Base-by-base conservation (phyloP, 139 green algal species). In the Chlamydomonas schloesseri region DNA sequence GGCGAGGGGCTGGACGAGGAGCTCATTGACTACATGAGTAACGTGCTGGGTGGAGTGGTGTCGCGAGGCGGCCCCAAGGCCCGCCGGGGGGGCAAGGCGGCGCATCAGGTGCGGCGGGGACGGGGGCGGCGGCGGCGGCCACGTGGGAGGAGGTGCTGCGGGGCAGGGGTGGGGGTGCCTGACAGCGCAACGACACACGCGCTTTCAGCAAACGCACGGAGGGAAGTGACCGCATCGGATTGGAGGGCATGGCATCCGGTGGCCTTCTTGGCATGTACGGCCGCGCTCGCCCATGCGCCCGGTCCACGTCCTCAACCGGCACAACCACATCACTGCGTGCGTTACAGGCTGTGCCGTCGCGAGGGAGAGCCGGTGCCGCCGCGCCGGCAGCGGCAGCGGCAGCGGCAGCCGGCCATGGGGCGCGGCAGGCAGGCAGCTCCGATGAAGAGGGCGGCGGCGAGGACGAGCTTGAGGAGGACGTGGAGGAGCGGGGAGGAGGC, bases 11-110 rank as follows among this genome's bases (percentile, higher is more conserved):
- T 24, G 29, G 37, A 21, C 46, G 47, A n/a, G 21, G 50, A 36
- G 18, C 79, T 85, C 6, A 28, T 33, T 9, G 79, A 85, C 64
- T 85, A 85, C 79, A 18, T 85, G 21, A 23, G 36, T 21, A 85
- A 85, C 47, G 67, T 76, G 14, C 13, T 85, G 47, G n/a, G 10
- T 5, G 65, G 23, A 11, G 58, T 9, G 2, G 18, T 50, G 42
- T 50, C 31, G 4, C 53, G 74, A 20, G 50, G 55, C 15, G 55
- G n/a, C 74, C 46, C 2, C 50, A n/a, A n/a, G n/a, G n/a, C n/a
- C n/a, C n/a, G n/a, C n/a, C n/a, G n/a, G n/a, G n/a, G n/a, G n/a
- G 36, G 31, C 74, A 67, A 80, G 9, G 42, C 42, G 5, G 42
- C 2, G 28, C 55, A 10, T 9, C 33, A 50, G 21, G 23, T 11